Conservation (phyloP, 768 basidiomycete genomes). For the Myochromella boudieri region DNA sequence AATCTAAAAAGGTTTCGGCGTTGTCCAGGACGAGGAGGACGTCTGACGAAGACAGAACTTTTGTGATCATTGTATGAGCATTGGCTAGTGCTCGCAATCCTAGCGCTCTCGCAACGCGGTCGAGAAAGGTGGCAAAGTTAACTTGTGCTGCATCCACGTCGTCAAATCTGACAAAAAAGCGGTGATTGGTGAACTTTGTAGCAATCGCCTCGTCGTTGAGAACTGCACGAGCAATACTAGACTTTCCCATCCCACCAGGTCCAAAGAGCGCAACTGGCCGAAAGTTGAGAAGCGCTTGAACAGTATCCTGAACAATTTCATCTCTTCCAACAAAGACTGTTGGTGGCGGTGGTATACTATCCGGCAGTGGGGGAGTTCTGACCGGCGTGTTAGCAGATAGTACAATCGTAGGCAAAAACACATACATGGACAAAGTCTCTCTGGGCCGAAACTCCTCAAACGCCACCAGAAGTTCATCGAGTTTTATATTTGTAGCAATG, state of each 20-base stretch:
- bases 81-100: background rate
- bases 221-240: slow-evolving; percentile 10
- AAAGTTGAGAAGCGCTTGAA: background rate
- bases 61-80: background rate
- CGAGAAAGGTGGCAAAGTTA: slow-evolving; percentile 7
- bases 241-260: slow-evolving; percentile 15
- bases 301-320: background rate
- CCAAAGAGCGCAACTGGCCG: slow-evolving; percentile 13
- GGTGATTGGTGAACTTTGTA: slow-evolving; percentile 3
- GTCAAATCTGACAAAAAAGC: slow-evolving; percentile 13
- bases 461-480: slow-evolving; percentile 4
- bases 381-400: background rate
- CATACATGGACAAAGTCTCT: too few relatives aligned
- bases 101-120: slow-evolving; percentile 1
- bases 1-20: slow-evolving; percentile 16
- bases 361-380: background rate
- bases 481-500: slow-evolving; percentile 8
- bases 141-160: slow-evolving; percentile 10
- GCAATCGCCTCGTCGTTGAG: slow-evolving; percentile 5
- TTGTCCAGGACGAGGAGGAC: slow-evolving; percentile 15
- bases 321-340: slow-evolving; percentile 1
- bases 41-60: background rate
- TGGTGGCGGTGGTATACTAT: background rate
- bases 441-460: background rate
- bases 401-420: background rate